phyloP scores from a whole-genome alignment of 768 basidiomycete genomes.

The Mycena rebaudengoi region DNA sequence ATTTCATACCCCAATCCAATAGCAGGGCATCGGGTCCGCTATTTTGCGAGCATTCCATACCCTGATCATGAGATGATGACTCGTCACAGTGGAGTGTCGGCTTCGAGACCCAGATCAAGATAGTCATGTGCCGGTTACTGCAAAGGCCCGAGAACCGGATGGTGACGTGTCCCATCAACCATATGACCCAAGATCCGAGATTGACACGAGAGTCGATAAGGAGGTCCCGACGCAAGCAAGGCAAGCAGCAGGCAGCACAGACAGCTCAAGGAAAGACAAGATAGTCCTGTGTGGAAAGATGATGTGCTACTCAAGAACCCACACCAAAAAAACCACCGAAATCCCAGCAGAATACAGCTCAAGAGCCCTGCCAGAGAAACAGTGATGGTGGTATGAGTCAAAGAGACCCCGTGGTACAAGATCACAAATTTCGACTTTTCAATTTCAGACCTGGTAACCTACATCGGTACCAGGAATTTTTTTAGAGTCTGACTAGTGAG shows the following conservation, averaged over 20 bases:
- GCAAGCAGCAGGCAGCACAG: neutral
- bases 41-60: neutral
- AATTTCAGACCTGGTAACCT: too few relatives aligned
- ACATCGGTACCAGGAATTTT: too few relatives aligned
- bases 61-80: neutral
- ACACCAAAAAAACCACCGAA: too few relatives aligned
- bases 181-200: constrained; percentile 2
- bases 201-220: neutral
- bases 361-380: neutral
- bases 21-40: too few relatives aligned
- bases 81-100: neutral
- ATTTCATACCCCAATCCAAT: constrained; percentile 5
- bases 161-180: neutral
- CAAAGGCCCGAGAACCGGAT: neutral
- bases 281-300: neutral
- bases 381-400: neutral
- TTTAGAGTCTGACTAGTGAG: too few relatives aligned
- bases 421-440: too few relatives aligned
- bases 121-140: neutral
- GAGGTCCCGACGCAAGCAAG: neutral
- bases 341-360: too few relatives aligned
- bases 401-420: too few relatives aligned
- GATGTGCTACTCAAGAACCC: neutral
- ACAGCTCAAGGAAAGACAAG: neutral
- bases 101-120: neutral